A percentile compares a stretch with the other conserved stretches of the same genome.
phyloP scores from a whole-genome alignment of 225 moss, liverwort and hornwort genomes.

The Physcomitrium patens region DNA sequence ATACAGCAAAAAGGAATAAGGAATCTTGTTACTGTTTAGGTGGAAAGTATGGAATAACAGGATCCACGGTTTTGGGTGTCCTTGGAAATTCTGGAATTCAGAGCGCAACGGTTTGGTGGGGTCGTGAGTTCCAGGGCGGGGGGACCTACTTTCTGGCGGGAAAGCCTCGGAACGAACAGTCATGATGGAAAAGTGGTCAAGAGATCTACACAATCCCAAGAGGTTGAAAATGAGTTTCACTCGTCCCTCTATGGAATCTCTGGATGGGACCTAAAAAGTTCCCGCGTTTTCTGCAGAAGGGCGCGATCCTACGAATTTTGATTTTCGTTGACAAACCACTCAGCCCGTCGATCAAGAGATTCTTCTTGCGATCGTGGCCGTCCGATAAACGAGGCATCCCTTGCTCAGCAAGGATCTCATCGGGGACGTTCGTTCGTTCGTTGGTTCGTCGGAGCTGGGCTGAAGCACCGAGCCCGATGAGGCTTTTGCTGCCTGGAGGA shows the following conservation, averaged over 20 bases:
- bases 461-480: background rate
- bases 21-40: too few relatives aligned
- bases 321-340: background rate
- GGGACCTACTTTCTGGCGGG: background rate
- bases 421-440: background rate
- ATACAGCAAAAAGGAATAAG: too few relatives aligned
- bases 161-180: background rate
- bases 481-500: background rate
- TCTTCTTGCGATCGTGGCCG: background rate
- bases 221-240: background rate
- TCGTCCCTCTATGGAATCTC: too few relatives aligned
- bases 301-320: conserved; percentile 25
- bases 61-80: too few relatives aligned
- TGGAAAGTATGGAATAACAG: too few relatives aligned
- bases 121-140: too few relatives aligned
- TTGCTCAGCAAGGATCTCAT: background rate
- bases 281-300: conserved; percentile 33
- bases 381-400: background rate
- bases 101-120: too few relatives aligned
- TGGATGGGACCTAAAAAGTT: background rate
- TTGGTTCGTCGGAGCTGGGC: background rate
- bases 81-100: too few relatives aligned
- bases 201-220: background rate
- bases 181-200: background rate
- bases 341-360: conserved; percentile 16